Conservation (phyloP, 1,284 basidiomycete species). For the Schizophyllum amplum region DNA sequence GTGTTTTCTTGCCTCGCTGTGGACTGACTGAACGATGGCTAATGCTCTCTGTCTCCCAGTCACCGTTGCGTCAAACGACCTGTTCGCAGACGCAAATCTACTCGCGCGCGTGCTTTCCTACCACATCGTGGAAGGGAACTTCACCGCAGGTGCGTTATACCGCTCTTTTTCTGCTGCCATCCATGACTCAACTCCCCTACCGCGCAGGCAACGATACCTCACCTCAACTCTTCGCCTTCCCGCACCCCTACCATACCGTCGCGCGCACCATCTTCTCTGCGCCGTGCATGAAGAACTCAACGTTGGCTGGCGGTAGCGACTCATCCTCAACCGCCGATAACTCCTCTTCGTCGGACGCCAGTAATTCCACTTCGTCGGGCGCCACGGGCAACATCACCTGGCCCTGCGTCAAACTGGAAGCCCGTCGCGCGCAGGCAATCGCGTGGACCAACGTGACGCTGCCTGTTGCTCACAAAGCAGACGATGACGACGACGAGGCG, state of each 20-base stretch:
- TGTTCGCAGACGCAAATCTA: slow-evolving; percentile 9
- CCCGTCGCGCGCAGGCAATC: slow-evolving; percentile 51
- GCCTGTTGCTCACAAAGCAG: slow-evolving; percentile 17
- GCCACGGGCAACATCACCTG: no score
- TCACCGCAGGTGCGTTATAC: background rate
- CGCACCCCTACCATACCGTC: slow-evolving; percentile 50
- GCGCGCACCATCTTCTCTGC: slow-evolving; percentile 47
- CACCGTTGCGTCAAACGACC: slow-evolving; percentile 3
- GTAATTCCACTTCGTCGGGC: no score
- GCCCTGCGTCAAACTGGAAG: slow-evolving; percentile 42
- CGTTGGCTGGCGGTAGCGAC: no score
- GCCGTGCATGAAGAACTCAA: background rate
- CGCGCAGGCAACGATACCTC: slow-evolving; percentile 4
- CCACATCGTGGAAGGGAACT: slow-evolving; percentile 6
- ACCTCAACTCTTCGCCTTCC: slow-evolving; percentile 24
- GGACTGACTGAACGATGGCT: slow-evolving; percentile 10
- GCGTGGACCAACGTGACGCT: slow-evolving; percentile 43
- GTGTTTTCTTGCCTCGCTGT: slow-evolving; percentile 13
- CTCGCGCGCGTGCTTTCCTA: slow-evolving; percentile 6
- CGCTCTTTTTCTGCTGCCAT: background rate
- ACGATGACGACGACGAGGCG: slow-evolving; percentile 4
- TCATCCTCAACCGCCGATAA: no score
- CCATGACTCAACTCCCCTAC: background rate
- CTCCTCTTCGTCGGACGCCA: no score
- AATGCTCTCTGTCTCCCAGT: slow-evolving; percentile 13